Evolutionary conservation across 148 eudicot species (phyloP), one percentile per base, ranked within the genome.

Genomic region (Gaultheria prostrata): DNA sequence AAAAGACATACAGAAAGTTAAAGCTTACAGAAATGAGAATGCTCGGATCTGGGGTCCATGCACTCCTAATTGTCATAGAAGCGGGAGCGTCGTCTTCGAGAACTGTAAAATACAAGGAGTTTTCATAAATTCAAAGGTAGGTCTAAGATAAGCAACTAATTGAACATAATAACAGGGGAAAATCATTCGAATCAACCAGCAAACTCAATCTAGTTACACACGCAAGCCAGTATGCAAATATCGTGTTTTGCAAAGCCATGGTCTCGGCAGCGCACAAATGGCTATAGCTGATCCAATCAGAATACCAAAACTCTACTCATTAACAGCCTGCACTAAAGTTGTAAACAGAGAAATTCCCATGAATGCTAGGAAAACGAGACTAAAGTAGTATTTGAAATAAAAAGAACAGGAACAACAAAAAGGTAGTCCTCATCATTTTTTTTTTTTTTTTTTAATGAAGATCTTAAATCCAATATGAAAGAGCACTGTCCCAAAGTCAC

Each of bases 21-120:
- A 56, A 30, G 45, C 73, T 26, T 59, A 81, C 71, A 35, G 79
- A 57, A 51, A 75, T 1, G 26, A 30, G 45, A 54, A 18, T 65
- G 54, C 78, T 14, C 63, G 7, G 12, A 63, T 46, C 54, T n/a
- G 12, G 30, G 70, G 24, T 39, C 54, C 46, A 6, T n/a, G 81
- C 87, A 76, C 87, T 90, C 91, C 93, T 93, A 94, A 85, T 83
- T 88, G 88, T 90, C 92, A 89, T 87, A 84, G 90, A 93, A 90
- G 92, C 93, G 98, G 85, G 93, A 91, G 71, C 89, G 98, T 28
- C 95, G 91, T 89, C 98, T 93, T 85, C 93, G 89, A 77, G 93
- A 91, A 89, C 98, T 94, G 94, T 67, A 57, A 71, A 76, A 48
- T 35, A 83, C 80, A 33, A 82, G 11, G 78, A 75, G 14, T 24